These are phyloP conservation scores for Trichoderma harzianum DNA, from an alignment of 2,329 filamentous ascomycete species.

Conservation along the genomic window DNA sequence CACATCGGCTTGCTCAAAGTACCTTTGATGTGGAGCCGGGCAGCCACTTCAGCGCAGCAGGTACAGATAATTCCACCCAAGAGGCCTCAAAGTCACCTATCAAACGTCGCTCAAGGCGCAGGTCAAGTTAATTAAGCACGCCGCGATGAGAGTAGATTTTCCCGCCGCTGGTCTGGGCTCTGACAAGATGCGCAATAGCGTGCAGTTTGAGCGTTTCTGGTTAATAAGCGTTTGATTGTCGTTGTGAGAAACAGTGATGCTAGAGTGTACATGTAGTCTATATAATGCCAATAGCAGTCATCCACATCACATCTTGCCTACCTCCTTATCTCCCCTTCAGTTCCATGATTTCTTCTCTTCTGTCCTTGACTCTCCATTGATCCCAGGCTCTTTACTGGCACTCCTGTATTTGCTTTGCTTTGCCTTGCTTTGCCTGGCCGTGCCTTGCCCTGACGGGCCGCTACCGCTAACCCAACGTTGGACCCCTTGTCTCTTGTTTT, in stretches of 20 bases:
- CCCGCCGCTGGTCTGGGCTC: background rate
- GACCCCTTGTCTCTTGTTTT: background rate
- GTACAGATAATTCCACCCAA: constrained; percentile 1
- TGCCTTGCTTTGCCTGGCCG: background rate
- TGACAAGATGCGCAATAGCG: background rate
- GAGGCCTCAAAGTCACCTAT: constrained; percentile 6
- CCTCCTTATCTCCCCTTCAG: background rate
- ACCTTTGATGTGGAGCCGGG: background rate
- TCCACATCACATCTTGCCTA: background rate
- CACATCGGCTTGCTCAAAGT: background rate
- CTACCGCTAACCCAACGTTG: background rate
- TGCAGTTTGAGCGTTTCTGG: background rate
- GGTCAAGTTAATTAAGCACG: background rate
- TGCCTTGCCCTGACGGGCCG: background rate
- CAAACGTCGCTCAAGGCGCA: background rate
- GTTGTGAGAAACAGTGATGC: background rate
- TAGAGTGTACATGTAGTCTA: background rate
- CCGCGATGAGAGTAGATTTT: background rate
- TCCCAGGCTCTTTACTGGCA: background rate
- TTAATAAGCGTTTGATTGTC: background rate
- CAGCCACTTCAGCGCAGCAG: constrained; percentile 5
- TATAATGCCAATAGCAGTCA: background rate
- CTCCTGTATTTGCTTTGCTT: background rate
- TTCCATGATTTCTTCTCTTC: background rate
- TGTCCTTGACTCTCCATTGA: background rate